phyloP scores from a whole-genome alignment of 805 yeast genomes.

The Blastobotrys attinorum region DNA sequence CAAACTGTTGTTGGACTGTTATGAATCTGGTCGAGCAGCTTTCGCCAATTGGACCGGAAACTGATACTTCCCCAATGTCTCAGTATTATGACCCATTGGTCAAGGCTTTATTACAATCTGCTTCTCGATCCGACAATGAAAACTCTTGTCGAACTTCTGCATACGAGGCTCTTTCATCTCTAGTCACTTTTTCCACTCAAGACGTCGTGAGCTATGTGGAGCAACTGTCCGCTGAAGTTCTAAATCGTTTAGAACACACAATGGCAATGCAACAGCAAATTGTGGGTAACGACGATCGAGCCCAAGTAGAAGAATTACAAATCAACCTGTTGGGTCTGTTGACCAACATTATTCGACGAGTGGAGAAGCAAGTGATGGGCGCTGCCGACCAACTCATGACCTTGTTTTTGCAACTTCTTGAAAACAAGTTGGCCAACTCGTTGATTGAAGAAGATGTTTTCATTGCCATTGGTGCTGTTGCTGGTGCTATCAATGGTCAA shows the following conservation, averaged over 20 bases:
- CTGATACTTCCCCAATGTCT: conserved; percentile 56
- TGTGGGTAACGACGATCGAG: conserved; percentile 59
- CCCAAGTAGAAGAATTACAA: conserved; percentile 81
- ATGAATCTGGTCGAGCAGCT: conserved; percentile 87
- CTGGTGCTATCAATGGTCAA: conserved; percentile 64
- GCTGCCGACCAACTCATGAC: conserved; percentile 85
- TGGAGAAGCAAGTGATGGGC: conserved; percentile 51
- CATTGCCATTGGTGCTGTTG: conserved; percentile 84
- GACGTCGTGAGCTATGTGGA: conserved; percentile 64
- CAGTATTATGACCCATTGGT: conserved; percentile 63
- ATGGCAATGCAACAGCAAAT: conserved; percentile 51
- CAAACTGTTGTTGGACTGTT: conserved; percentile 97
- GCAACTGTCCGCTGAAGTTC: conserved; percentile 64
- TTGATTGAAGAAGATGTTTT: conserved; percentile 90
- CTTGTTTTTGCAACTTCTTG: conserved; percentile 65
- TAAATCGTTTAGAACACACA: conserved; percentile 65
- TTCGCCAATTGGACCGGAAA: conserved; percentile 40
- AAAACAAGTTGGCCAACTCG: conserved; percentile 55
- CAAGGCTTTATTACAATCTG: conserved; percentile 60
- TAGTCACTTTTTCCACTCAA: conserved; percentile 67
- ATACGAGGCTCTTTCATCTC: conserved; percentile 80
- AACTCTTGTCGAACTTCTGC: conserved; percentile 90
- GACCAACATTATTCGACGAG: conserved; percentile 78
- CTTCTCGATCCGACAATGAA: conserved; percentile 74
- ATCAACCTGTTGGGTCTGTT: conserved; percentile 66